phyloP scores from a whole-genome alignment of 495 filamentous ascomycete genomes.

The Platismatia glauca region DNA sequence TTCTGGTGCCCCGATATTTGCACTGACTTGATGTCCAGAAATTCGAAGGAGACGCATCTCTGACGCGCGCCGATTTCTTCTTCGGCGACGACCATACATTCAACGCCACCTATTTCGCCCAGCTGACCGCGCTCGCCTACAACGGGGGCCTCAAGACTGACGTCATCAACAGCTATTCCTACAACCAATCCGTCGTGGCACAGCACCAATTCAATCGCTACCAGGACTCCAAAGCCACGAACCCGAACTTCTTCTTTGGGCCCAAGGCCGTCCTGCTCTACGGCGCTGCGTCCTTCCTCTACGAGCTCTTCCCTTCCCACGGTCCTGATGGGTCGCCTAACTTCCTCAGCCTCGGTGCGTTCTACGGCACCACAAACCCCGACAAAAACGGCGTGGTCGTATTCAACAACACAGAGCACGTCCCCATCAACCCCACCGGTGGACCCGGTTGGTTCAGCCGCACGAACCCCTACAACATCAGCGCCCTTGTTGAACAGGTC shows the following conservation, averaged over 20 bases:
- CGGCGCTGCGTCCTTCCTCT: constrained; percentile 34
- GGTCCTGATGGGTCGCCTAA: constrained; percentile 24
- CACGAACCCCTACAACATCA: constrained; percentile 27
- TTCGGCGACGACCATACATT: constrained; percentile 32
- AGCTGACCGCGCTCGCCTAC: constrained; percentile 22
- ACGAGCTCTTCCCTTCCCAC: constrained; percentile 33
- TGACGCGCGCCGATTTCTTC: constrained; percentile 37
- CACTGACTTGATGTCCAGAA: constrained; percentile 18
- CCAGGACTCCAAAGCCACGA: constrained; percentile 27
- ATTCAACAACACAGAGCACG: constrained; percentile 29
- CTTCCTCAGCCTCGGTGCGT: constrained; percentile 28
- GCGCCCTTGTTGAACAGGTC: constrained; percentile 28
- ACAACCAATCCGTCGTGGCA: constrained; percentile 26
- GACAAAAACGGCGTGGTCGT: constrained; percentile 25
- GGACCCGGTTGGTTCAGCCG: constrained; percentile 30
- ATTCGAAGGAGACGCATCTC: constrained; percentile 34
- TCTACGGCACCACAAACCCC: constrained; percentile 30
- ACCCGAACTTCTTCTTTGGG: constrained; percentile 33
- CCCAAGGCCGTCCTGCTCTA: constrained; percentile 30
- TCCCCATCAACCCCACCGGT: constrained; percentile 19
- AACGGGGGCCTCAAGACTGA: constrained; percentile 8
- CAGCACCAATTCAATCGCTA: constrained; percentile 31
- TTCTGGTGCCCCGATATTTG: no score
- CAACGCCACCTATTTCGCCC: constrained; percentile 33
- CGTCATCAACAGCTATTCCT: constrained; percentile 20